Base-by-base conservation (phyloP, 176 grass and related monocot genomes). In the Musa beccarii region DNA sequence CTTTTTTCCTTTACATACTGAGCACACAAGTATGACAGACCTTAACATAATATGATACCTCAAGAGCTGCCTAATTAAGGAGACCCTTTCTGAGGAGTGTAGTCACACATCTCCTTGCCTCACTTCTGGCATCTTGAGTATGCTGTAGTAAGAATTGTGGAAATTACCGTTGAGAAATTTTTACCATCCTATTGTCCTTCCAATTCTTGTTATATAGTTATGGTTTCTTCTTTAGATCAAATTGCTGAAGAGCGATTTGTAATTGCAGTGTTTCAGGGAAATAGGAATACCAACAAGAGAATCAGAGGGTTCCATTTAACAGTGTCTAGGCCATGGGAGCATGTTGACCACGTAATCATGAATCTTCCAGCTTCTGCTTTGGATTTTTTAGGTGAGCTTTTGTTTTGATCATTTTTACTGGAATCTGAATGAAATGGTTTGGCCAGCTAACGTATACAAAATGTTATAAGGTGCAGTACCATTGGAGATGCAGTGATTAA, bases 301-400 rank as follows among this genome's bases (percentile, higher is more conserved):
- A 84, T 87, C 69, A 91, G 81, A 82, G 70, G 84, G 52, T 78
- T 80, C 68, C 80, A 72, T 52, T 54, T 89, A 72, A 77, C 79
- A 20, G 43, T 64, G 68, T 52, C 66, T 25, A 99, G 78, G 66
- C 80, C 95, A 52, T 94, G 82, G 79, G 90, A 91, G 51, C 90
- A 94, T 79, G 51, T 91, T 78, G 86, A 94, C 77, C 95, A 99
- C 86, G 86, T 94, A 53, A 20, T 99, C 57, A 99, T 99, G 95
- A 99, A 99, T 78, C 83, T 99, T 75, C 95, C 90, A 84, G 95
- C 95, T 89, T 94, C 88, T 10, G 86, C 95, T 25, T 83, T 92
- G 78, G 82, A 92, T 64, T 99, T 94, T 85, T 82, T 99, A 0
- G 95, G 95, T 94, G 82, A 87, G 54, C 22, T 79, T 78, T 73